Evolutionary conservation across 176 grass and related monocot genomes (phyloP).

Genomic region (Avena sativa): DNA sequence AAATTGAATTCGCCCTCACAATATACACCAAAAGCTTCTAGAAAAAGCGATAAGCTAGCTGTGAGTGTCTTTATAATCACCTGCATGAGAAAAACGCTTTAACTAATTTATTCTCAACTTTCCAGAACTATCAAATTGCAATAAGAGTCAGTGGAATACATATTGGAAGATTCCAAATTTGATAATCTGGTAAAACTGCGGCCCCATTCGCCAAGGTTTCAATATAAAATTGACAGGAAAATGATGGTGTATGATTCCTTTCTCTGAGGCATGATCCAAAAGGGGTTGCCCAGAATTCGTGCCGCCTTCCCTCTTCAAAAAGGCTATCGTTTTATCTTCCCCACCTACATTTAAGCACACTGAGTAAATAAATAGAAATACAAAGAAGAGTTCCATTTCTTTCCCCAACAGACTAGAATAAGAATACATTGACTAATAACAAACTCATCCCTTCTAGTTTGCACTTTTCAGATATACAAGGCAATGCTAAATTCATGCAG

Average conservation of each 20-base stretch:
- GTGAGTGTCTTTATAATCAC: conserved; percentile 99
- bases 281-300: conserved; percentile 69
- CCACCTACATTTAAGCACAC: conserved; percentile 66
- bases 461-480: conserved; percentile 9
- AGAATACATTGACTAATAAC: background rate
- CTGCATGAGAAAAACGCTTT: conserved; percentile 47
- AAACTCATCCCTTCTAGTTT: conserved; percentile 21
- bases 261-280: conserved; percentile 62
- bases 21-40: conserved; percentile 94
- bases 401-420: background rate
- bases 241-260: conserved; percentile 92
- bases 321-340: conserved; percentile 92
- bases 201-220: conserved; percentile 84
- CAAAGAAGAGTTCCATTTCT: background rate
- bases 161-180: conserved; percentile 99
- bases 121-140: conserved; percentile 18
- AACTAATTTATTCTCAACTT: conserved; percentile 34
- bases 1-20: conserved; percentile 96
- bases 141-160: conserved; percentile 52
- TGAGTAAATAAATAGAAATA: conserved; percentile 29
- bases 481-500: background rate
- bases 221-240: conserved; percentile 92
- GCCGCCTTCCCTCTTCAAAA: conserved; percentile 86
- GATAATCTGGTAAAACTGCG: conserved; percentile 83
- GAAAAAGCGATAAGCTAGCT: conserved; percentile 83